phyloP scores from a whole-genome alignment of 2,329 filamentous ascomycete species.

The Pseudocercospora ulei region DNA sequence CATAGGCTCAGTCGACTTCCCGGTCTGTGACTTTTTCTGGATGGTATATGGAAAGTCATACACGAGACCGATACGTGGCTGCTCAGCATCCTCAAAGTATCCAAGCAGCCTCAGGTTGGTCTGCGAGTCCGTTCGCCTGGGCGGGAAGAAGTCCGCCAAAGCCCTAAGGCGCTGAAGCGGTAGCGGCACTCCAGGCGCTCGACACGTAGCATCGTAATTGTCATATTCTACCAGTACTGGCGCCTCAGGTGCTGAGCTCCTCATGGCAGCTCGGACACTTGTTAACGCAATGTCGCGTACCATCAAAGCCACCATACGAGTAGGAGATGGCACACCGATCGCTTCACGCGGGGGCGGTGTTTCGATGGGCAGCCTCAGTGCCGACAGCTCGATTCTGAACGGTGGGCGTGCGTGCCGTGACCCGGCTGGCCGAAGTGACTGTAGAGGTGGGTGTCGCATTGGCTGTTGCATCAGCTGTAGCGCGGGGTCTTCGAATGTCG shows the following conservation, averaged over 20 bases:
- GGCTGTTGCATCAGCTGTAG: constrained; percentile 1
- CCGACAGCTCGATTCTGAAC: constrained; percentile 38
- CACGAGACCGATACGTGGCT: constrained; percentile 59
- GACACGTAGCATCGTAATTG: constrained; percentile 42
- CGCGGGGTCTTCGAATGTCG: constrained; percentile 24
- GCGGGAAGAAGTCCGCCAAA: constrained; percentile 31
- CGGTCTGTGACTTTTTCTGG: constrained; percentile 40
- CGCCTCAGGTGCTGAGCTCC: constrained; percentile 34
- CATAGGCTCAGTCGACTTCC: constrained; percentile 25
- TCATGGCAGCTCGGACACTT: constrained; percentile 33
- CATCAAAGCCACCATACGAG: constrained; percentile 41
- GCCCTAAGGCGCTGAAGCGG: constrained; percentile 40
- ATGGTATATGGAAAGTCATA: constrained; percentile 58
- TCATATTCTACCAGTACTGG: constrained; percentile 63
- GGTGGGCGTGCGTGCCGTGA: constrained; percentile 36
- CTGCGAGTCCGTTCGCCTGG: constrained; percentile 31
- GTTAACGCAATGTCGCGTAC: constrained; percentile 26
- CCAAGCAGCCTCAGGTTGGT: constrained; percentile 50
- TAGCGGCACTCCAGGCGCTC: constrained; percentile 41
- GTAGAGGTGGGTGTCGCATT: too few relatives aligned
- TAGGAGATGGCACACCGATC: constrained; percentile 38
- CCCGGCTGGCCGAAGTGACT: too few relatives aligned
- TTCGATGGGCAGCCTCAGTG: constrained; percentile 40
- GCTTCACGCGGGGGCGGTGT: constrained; percentile 44
- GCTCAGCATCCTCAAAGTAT: constrained; percentile 66